Conservation (phyloP, 139 green algal genomes). For the Picocystis salinarum region DNA sequence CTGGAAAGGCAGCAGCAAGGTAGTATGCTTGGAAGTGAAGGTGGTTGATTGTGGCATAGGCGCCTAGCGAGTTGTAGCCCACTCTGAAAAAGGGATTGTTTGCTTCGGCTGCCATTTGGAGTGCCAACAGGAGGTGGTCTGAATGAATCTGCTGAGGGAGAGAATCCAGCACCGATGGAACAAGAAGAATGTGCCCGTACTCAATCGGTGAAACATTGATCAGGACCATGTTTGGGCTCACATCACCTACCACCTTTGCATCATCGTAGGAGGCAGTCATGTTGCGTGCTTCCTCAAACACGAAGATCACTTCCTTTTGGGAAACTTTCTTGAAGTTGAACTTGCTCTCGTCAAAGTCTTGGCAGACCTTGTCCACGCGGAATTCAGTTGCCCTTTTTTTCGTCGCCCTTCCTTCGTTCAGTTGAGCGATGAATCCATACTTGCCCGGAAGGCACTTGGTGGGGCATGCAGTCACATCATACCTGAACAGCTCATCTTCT, state of each 20-base stretch:
- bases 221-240: constrained; percentile 63
- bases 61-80: constrained; percentile 89
- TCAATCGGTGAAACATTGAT: constrained; percentile 98
- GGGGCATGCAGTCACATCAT: constrained; percentile 75
- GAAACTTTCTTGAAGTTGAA: constrained; percentile 97
- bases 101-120: constrained; percentile 67
- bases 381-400: constrained; percentile 98
- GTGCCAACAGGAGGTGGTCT: constrained; percentile 46
- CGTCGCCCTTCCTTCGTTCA: constrained; percentile 80
- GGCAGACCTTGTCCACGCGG: constrained; percentile 62
- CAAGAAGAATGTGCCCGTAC: constrained; percentile 93
- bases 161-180: constrained; percentile 57
- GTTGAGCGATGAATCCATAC: constrained; percentile 76
- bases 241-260: constrained; percentile 3
- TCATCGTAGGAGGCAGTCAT: too few species aligned
- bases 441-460: constrained; percentile 64
- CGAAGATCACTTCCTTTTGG: constrained; percentile 77
- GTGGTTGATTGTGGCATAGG: constrained; percentile 97
- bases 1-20: constrained; percentile 50
- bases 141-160: constrained; percentile 49
- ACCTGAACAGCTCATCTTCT: constrained; percentile 55
- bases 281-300: too few species aligned
- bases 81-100: constrained; percentile 81
- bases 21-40: constrained; percentile 97
- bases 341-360: constrained; percentile 77